Conservation (phyloP, 768 basidiomycete species). For the Leccinellum luteum region DNA sequence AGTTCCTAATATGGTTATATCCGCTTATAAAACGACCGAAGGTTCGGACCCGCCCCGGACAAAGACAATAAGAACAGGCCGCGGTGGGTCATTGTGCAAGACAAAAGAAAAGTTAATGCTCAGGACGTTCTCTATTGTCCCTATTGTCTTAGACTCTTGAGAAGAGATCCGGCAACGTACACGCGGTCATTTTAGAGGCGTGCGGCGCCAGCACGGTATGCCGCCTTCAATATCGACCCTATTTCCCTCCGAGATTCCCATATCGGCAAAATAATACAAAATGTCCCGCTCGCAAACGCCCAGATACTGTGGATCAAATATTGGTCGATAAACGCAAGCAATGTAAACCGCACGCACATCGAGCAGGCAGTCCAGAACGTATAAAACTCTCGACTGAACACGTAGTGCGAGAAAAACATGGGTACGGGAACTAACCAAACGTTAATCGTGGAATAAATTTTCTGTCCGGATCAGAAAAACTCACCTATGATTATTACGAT, state of each 20-base stretch:
- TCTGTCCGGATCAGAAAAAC: not conserved
- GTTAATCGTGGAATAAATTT: not conserved
- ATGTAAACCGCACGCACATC: slow-evolving; percentile 28
- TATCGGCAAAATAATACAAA: slow-evolving; percentile 37
- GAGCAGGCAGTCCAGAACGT: slow-evolving; percentile 39
- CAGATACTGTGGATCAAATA: slow-evolving; percentile 27
- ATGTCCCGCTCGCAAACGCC: slow-evolving; percentile 36
- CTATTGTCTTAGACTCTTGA: slow-evolving; percentile 18
- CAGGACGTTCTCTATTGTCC: slow-evolving; percentile 23
- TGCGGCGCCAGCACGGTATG: slow-evolving; percentile 5
- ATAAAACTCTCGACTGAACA: slow-evolving; percentile 36
- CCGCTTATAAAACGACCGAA: not conserved
- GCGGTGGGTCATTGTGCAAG: slow-evolving; percentile 9
- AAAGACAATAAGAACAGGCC: slow-evolving; percentile 27
- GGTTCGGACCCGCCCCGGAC: slow-evolving; percentile 1
- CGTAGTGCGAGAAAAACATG: slow-evolving; percentile 38
- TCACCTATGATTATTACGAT: slow-evolving; percentile 37
- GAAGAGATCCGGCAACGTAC: slow-evolving; percentile 1
- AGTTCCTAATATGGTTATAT: slow-evolving; percentile 4
- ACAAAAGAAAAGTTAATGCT: slow-evolving; percentile 12
- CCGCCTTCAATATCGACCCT: slow-evolving; percentile 16
- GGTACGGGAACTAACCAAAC: slow-evolving; percentile 34
- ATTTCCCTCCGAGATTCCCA: slow-evolving; percentile 39
- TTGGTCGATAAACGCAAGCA: slow-evolving; percentile 2
- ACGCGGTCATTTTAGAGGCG: not conserved